phyloP scores from a whole-genome alignment of 2,329 filamentous ascomycete species.

The Lachnellula willkommii region DNA sequence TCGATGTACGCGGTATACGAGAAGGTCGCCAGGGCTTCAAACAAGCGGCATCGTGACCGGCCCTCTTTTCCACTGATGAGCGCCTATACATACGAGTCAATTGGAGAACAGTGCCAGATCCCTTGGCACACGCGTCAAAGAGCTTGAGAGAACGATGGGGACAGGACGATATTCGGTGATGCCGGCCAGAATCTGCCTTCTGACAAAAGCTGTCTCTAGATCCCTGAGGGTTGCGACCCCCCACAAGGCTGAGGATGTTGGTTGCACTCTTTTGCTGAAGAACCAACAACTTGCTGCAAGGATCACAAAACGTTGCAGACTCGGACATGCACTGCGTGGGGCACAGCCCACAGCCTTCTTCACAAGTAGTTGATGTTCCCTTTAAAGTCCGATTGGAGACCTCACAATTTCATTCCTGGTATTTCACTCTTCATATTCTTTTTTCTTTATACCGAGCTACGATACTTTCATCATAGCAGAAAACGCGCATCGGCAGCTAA shows the following conservation, averaged over 20 bases:
- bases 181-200: not conserved
- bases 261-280: not conserved
- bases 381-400: not conserved
- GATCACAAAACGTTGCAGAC: not conserved
- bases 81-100: not conserved
- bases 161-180: not conserved
- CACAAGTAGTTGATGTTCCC: not conserved
- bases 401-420: not conserved
- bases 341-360: not conserved
- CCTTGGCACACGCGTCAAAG: not conserved
- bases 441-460: not conserved
- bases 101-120: not conserved
- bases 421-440: not conserved
- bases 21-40: too few species aligned
- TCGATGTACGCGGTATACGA: too few species aligned
- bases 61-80: too few species aligned
- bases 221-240: not conserved
- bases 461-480: not conserved
- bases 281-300: slow-evolving; percentile 4
- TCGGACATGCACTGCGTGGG: not conserved
- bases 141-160: too few species aligned
- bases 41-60: too few species aligned
- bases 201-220: not conserved
- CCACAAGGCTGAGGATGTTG: slow-evolving; percentile 2
- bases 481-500: not conserved